Percentiles rank a stretch among this genome's conserved stretches.
These are phyloP conservation scores for Hevea brasiliensis DNA, from an alignment of 345 rosid species.

Conservation along the genomic window DNA sequence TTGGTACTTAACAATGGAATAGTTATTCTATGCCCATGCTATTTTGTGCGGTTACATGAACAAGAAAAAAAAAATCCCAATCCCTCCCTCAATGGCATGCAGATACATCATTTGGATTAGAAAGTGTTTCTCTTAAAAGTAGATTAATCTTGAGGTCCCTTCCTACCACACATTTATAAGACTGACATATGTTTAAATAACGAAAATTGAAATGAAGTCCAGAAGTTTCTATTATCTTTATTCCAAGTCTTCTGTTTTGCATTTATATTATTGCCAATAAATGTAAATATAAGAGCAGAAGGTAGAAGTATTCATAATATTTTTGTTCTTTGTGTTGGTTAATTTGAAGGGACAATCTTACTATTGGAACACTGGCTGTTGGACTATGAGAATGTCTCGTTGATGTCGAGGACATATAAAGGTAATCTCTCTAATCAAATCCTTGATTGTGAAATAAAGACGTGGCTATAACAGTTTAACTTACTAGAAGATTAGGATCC, in stretches of 20 bases:
- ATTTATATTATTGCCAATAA: not conserved
- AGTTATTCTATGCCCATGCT: not conserved
- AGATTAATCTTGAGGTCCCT: not conserved
- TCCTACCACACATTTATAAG: not conserved
- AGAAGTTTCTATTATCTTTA: not conserved
- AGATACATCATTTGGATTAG: not conserved
- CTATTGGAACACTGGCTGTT: conserved; percentile 1
- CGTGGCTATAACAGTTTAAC: not conserved
- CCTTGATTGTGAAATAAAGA: not conserved
- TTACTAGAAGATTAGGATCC: not conserved
- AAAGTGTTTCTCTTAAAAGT: not conserved
- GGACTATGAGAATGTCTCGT: conserved; percentile 16
- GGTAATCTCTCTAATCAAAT: conserved; percentile 3
- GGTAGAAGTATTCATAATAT: not conserved
- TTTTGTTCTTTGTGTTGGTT: not conserved
- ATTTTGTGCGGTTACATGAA: not conserved
- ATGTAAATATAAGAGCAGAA: not conserved
- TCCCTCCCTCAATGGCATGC: not conserved
- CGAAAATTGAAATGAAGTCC: not conserved
- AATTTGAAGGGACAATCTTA: conserved; percentile 6
- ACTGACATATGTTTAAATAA: not conserved
- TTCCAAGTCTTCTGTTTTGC: not conserved
- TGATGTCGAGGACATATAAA: conserved; percentile 24
- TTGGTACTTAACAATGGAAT: not conserved
- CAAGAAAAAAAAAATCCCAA: not conserved